A percentile compares a stretch with the other conserved stretches of the same genome.
These are phyloP conservation scores for Phytopythium litorale DNA, from an alignment of 352 stramenopile species.

Conservation along the genomic window DNA sequence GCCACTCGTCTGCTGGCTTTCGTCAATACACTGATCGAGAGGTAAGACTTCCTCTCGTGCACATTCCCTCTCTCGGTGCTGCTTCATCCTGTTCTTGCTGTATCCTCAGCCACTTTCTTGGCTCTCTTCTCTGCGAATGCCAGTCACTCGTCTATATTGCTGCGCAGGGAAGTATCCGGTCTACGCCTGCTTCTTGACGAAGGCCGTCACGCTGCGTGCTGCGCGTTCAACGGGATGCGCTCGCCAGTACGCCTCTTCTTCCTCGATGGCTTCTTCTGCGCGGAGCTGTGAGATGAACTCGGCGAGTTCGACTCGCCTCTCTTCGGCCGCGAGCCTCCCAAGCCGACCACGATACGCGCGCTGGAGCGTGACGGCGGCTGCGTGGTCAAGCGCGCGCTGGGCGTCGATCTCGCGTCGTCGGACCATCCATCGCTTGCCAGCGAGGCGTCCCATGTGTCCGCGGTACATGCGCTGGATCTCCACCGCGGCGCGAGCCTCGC, in stretches of 20 bases:
- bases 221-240: constrained; percentile 51
- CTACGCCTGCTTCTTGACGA: constrained; percentile 60
- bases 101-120: neutral
- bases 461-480: constrained; percentile 77
- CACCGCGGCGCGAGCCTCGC: constrained; percentile 37
- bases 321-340: constrained; percentile 76
- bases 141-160: neutral
- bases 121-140: neutral
- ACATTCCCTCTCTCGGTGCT: neutral
- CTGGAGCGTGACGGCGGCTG: constrained; percentile 82
- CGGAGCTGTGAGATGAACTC: constrained; percentile 92
- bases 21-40: constrained; percentile 2
- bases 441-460: constrained; percentile 76
- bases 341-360: constrained; percentile 84
- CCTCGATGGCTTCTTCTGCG: constrained; percentile 85
- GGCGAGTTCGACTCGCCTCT: constrained; percentile 86
- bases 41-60: neutral
- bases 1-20: neutral
- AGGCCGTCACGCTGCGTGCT: constrained; percentile 44
- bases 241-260: constrained; percentile 82
- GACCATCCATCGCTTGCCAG: constrained; percentile 79
- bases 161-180: neutral
- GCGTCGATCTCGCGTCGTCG: constrained; percentile 84
- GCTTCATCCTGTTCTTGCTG: neutral
- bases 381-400: constrained; percentile 65